Base-by-base conservation (phyloP, 805 yeast species). In the Hemisphaericaspora nanyangensis region DNA sequence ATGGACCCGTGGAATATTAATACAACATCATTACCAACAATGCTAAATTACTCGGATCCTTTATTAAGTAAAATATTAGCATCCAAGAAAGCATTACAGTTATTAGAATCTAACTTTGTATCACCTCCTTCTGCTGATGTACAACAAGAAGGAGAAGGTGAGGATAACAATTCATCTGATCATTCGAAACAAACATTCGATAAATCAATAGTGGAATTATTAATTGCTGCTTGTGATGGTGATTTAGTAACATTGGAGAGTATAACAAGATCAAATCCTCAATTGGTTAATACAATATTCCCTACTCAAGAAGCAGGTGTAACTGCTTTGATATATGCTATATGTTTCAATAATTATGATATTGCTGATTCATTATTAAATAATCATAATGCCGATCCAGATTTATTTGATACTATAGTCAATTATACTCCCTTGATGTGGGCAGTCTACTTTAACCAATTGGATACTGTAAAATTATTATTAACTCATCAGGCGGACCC, bases 401-500 rank as follows among this genome's bases (percentile, higher is more conserved):
- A 80, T 49, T 48, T 63, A 27, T 51, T 58, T 7, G 90, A 82
- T 48, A 61, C 68, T 2, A 39, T 76, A 17, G 55, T 75, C 17
- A 69, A 75, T 2, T 80, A 77, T 58, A 74, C 87, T 0, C 87
- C 96, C 8, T 58, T 85, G 32, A 86, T 85, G 93, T 87, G 95
- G 95, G 90, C 95, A 0, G 77, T 86, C 3, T 74, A 80, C 48
- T 69, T 81, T 47, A 74, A 79, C 38, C 76, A 77, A 38, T 58
- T 74, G 42, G 69, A 72, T 10, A 69, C 82, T 32, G 80, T 77
- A 12, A 73, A 76, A 34, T 60, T 72, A 39, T 61, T 87, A 42
- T 58, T 88, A 38, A 76, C 77, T 31, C 69, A 70, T 41, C 84
- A 82, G 27, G 91, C 90, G 0, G 83, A 81, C 43, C 78, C 80